Percentiles rank a stretch among this genome's conserved stretches.
Evolutionary conservation across 2,329 filamentous ascomycete species (phyloP).

Genomic region (Clarireedia paspali): DNA sequence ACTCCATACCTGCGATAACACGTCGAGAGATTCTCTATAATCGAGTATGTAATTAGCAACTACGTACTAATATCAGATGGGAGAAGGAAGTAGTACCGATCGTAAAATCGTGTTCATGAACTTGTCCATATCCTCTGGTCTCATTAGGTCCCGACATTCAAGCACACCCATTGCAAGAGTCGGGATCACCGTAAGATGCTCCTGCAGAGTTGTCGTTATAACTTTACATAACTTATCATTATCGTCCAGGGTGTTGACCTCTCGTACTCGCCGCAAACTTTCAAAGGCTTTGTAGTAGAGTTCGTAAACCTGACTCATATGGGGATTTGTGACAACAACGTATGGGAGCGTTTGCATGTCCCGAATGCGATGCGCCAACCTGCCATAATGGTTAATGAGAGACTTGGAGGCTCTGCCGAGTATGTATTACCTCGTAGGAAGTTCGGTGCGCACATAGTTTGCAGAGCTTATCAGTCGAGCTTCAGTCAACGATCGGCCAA

Average conservation of each 20-base stretch:
- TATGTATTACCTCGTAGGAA: conserved; percentile 63
- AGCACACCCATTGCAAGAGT: conserved; percentile 90
- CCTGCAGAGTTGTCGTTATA: conserved; percentile 70
- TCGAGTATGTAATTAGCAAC: neutral
- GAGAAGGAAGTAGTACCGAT: conserved; percentile 43
- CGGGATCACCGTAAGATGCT: conserved; percentile 89
- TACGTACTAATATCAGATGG: neutral
- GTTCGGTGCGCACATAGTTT: conserved; percentile 93
- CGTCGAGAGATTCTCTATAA: conserved; percentile 80
- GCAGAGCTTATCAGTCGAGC: conserved; percentile 83
- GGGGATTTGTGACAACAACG: conserved; percentile 88
- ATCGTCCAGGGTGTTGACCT: conserved; percentile 78
- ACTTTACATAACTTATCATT: conserved; percentile 82
- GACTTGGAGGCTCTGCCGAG: neutral
- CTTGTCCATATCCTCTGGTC: conserved; percentile 71
- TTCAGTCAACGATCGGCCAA: conserved; percentile 88
- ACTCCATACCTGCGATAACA: conserved; percentile 62
- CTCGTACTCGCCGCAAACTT: conserved; percentile 71
- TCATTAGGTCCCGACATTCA: conserved; percentile 79
- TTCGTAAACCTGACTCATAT: conserved; percentile 93
- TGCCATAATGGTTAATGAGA: conserved; percentile 29
- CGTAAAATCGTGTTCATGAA: conserved; percentile 93
- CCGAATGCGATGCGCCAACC: conserved; percentile 85
- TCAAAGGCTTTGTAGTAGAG: conserved; percentile 98
- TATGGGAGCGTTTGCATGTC: conserved; percentile 97